A percentile compares a stretch with the other conserved stretches of the same genome.
Evolutionary conservation across 164 flowering plant genomes (phyloP).

Genomic region (Sextonia rubra): DNA sequence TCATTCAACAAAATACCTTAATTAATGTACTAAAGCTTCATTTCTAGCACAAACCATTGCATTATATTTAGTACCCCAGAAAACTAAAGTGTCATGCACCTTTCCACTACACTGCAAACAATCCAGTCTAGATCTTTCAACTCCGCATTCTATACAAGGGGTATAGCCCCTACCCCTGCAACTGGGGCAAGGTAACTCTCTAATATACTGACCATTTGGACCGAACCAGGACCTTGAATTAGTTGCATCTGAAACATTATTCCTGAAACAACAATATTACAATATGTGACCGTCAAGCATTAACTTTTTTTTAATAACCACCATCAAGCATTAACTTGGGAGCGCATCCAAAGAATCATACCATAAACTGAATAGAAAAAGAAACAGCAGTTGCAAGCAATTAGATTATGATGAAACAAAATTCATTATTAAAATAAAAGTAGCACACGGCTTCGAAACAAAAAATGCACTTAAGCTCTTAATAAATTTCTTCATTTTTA

Average conservation of each 20-base stretch:
- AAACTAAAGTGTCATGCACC: constrained; percentile 32
- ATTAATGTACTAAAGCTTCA: background rate
- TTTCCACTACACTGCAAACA: constrained; percentile 80
- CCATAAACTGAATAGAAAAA: background rate
- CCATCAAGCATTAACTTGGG: too few species aligned
- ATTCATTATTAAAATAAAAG: background rate
- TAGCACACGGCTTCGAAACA: background rate
- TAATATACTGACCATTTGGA: constrained; percentile 91
- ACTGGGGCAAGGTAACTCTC: constrained; percentile 93
- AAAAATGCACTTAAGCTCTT: background rate
- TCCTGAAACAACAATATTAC: constrained; percentile 32
- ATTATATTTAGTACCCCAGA: background rate
- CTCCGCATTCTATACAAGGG: constrained; percentile 80
- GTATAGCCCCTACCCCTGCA: constrained; percentile 96
- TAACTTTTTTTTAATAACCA: too few species aligned
- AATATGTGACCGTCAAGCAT: background rate
- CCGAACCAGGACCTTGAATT: constrained; percentile 90
- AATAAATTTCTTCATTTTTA: background rate
- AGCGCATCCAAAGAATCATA: background rate
- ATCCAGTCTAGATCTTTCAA: constrained; percentile 74
- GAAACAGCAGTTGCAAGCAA: background rate
- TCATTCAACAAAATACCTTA: too few species aligned
- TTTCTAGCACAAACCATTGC: background rate
- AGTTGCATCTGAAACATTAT: constrained; percentile 25
- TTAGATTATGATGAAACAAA: background rate